Evolutionary conservation across 805 yeast species (phyloP), one percentile per base, ranked within the genome.

Genomic region (Cyberlindnera sargentensis): DNA sequence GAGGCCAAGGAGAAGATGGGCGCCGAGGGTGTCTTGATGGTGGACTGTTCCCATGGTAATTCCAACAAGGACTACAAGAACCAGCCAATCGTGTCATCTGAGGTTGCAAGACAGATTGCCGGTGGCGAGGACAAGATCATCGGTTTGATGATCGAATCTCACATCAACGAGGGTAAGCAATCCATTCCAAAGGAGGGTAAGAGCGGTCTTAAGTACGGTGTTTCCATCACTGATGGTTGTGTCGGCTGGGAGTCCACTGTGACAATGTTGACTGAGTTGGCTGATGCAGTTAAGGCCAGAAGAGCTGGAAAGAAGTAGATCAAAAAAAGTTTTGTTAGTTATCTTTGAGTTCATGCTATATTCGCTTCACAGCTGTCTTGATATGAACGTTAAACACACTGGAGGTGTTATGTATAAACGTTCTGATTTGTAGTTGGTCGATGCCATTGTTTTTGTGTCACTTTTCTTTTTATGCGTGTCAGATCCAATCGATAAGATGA

Each of bases 41-140:
- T 93, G 49, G 99, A 93, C 70, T 93, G 96, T 70, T 90, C 97
- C 38, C 99, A 93, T 68, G 99, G 96, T 58, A 93, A 93, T 74
- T 89, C 97, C 33, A 80, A 75, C 67, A 93, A 93, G 70, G 93
- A 93, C 70, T 89, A 78, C 81, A 78, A 80, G 63, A 93, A 93
- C 71, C 99, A 93, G 71, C 97, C 99, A 47, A 80, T 75, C 65
- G 99, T 93, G n/a, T 82, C 88, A 52, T 69, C 75, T 28, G 78
- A 73, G 45, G 93, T 91, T 43, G 88, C 91, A 40, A 79, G 78
- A 53, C 98, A 93, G 69, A 72, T 91, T 38, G 68, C 84, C 32
- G 70, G 67, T 28, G 99, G 99, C 58, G 95, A 88, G 64, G 75
- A 77, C 42, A 70, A 70, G 47, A 80, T 91, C 51, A 82, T 86